These are phyloP conservation scores for Aspergillus diversus DNA, from an alignment of 495 filamentous ascomycete genomes.

Conservation along the genomic window DNA sequence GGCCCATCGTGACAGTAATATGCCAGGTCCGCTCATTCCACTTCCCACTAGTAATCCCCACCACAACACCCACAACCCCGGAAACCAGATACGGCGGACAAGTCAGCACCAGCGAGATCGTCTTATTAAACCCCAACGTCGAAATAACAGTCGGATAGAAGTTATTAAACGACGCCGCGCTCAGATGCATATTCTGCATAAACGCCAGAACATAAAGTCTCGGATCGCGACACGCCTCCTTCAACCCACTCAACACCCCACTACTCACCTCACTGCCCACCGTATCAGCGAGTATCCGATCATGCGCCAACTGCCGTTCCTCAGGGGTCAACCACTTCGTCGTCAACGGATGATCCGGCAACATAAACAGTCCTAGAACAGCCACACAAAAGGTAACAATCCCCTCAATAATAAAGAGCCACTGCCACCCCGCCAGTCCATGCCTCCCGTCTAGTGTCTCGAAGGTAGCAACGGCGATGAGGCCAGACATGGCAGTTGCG, in stretches of 20 bases:
- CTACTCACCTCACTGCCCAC: background rate
- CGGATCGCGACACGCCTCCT: background rate
- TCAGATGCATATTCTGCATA: constrained; percentile 33
- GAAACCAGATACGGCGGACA: constrained; percentile 53
- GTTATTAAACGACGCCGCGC: constrained; percentile 36
- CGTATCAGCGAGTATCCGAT: background rate
- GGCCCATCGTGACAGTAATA: constrained; percentile 28
- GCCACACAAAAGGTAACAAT: constrained; percentile 5
- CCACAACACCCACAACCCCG: constrained; percentile 47
- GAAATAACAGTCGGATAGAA: constrained; percentile 60
- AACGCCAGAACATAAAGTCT: background rate
- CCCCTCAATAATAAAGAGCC: constrained; percentile 19
- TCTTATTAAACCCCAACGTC: constrained; percentile 54
- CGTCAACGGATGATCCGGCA: background rate
- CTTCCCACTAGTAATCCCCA: constrained; percentile 43
- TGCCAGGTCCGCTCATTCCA: constrained; percentile 54
- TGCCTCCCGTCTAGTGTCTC: constrained; percentile 14
- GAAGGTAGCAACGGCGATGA: constrained; percentile 39
- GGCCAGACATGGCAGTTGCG: constrained; percentile 47
- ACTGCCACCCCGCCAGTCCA: constrained; percentile 22
- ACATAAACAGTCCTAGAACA: background rate
- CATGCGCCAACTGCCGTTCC: background rate
- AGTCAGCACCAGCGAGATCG: constrained; percentile 55
- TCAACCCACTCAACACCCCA: background rate
- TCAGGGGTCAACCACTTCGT: constrained; percentile 1